phyloP scores from a whole-genome alignment of 768 basidiomycete genomes.

The Tricholoma hemisulphureum region DNA sequence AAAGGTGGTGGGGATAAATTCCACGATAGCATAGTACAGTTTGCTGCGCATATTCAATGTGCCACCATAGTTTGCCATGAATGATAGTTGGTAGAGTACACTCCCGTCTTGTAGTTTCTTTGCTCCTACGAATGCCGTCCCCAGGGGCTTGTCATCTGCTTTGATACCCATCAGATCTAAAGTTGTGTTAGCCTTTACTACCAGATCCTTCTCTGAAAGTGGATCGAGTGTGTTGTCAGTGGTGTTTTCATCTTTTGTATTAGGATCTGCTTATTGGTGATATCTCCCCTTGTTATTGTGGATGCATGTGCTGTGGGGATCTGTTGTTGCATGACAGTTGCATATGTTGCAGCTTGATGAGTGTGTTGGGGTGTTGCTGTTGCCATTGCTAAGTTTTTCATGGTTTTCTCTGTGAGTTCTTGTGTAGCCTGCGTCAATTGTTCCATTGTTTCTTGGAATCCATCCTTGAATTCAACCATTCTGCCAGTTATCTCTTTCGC shows the following conservation, averaged over 20 bases:
- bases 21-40: slow-evolving; percentile 11
- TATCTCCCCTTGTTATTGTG: not conserved
- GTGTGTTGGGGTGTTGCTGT: not conserved
- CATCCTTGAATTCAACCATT: not conserved
- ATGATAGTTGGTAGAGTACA: not conserved
- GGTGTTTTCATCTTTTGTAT: not conserved
- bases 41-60: slow-evolving; percentile 1
- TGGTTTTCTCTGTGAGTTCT: not conserved
- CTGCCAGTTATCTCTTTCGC: not conserved
- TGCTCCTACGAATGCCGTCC: not conserved
- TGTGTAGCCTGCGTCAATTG: not conserved
- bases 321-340: not conserved
- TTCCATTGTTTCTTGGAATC: not conserved
- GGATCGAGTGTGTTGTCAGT: not conserved
- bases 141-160: not conserved
- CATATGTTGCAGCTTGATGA: not conserved
- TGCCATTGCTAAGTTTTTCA: not conserved
- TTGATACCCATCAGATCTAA: not conserved
- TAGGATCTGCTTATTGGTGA: not conserved
- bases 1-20: slow-evolving; percentile 22
- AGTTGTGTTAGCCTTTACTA: not conserved
- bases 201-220: not conserved
- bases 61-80: not conserved
- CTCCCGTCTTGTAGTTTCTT: not conserved
- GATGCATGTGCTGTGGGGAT: not conserved